Percentiles rank a stretch among this genome's conserved stretches.
Conservation (phyloP, 2,329 filamentous ascomycete genomes). For the Colletotrichum lindemuthianum region DNA sequence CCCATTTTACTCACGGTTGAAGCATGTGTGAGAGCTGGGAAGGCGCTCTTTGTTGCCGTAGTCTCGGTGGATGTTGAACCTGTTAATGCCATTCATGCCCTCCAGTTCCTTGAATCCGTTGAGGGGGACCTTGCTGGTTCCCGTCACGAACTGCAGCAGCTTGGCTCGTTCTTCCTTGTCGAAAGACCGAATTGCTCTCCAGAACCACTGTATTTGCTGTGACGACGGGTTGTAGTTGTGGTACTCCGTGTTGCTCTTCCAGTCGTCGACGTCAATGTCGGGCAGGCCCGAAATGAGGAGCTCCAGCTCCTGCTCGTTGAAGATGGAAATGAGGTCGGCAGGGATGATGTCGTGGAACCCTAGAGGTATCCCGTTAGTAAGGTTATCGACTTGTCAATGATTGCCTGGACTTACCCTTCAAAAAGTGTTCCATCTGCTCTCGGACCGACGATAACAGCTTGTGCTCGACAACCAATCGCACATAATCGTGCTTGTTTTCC, state of each 20-base stretch:
- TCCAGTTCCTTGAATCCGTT: slow-evolving; percentile 99
- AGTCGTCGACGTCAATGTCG: slow-evolving; percentile 97
- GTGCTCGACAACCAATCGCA: slow-evolving; percentile 93
- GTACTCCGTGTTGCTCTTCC: slow-evolving; percentile 99
- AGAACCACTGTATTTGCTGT: slow-evolving; percentile 99
- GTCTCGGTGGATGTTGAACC: slow-evolving; percentile 98
- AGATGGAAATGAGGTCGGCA: slow-evolving; percentile 92
- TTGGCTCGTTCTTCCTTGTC: slow-evolving; percentile 99
- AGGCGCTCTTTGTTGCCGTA: slow-evolving; percentile 96
- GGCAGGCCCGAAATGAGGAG: slow-evolving; percentile 95
- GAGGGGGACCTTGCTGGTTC: slow-evolving; percentile 96
- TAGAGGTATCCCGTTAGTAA: slow-evolving; percentile 41
- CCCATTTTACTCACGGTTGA: slow-evolving; percentile 83
- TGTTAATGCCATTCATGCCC: slow-evolving; percentile 97
- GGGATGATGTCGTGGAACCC: slow-evolving; percentile 99
- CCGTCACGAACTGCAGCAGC: slow-evolving; percentile 96
- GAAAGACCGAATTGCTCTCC: slow-evolving; percentile 95
- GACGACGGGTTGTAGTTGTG: slow-evolving; percentile 97
- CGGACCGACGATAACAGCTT: slow-evolving; percentile 91
- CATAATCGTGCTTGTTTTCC: slow-evolving; percentile 98
- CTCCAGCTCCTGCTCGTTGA: slow-evolving; percentile 98
- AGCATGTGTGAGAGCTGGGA: slow-evolving; percentile 97
- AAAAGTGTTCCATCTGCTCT: slow-evolving; percentile 92
- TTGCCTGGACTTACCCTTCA: slow-evolving; percentile 70
- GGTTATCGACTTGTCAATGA: slow-evolving; percentile 42